Conservation (phyloP, 495 filamentous ascomycete genomes). For the Penicillium verhagenii region DNA sequence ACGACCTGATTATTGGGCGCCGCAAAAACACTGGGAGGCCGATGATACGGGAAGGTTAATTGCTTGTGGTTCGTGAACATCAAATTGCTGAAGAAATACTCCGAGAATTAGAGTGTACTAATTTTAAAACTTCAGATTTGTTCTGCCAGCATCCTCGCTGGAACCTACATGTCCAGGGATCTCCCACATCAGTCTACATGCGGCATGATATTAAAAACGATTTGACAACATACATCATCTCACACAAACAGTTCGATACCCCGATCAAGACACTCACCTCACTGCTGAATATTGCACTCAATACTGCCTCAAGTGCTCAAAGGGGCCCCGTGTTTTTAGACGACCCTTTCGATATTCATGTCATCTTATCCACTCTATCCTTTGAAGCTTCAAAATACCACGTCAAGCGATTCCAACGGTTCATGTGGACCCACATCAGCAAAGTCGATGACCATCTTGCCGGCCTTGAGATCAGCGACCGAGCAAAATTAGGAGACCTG, state of each 20-base stretch:
- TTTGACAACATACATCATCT: slow-evolving; percentile 15
- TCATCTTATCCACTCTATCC: slow-evolving; percentile 12
- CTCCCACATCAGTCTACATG: slow-evolving; percentile 12
- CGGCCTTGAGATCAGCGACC: slow-evolving; percentile 10
- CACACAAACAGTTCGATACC: slow-evolving; percentile 9
- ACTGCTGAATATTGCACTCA: slow-evolving; percentile 9
- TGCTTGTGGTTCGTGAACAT: slow-evolving; percentile 5
- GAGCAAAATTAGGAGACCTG: slow-evolving; percentile 8
- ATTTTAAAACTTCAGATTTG: neutral
- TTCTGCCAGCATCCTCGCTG: slow-evolving; percentile 17
- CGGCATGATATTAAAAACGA: slow-evolving; percentile 7
- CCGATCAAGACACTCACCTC: slow-evolving; percentile 9
- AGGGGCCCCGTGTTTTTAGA: slow-evolving; percentile 9
- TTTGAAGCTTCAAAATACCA: slow-evolving; percentile 15
- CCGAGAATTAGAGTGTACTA: too few relatives aligned
- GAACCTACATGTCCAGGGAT: slow-evolving; percentile 13
- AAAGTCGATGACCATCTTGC: slow-evolving; percentile 13
- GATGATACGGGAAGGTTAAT: slow-evolving; percentile 3
- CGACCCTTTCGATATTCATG: slow-evolving; percentile 14
- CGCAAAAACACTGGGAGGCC: slow-evolving; percentile 6
- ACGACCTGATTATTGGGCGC: slow-evolving; percentile 6
- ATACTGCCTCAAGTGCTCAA: neutral
- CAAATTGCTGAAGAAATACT: neutral
- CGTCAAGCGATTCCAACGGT: slow-evolving; percentile 12
- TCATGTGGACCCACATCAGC: slow-evolving; percentile 15